These are phyloP conservation scores for Mayamaea pseudoterrestris DNA, from an alignment of 108 stramenopile genomes.

Conservation along the genomic window DNA sequence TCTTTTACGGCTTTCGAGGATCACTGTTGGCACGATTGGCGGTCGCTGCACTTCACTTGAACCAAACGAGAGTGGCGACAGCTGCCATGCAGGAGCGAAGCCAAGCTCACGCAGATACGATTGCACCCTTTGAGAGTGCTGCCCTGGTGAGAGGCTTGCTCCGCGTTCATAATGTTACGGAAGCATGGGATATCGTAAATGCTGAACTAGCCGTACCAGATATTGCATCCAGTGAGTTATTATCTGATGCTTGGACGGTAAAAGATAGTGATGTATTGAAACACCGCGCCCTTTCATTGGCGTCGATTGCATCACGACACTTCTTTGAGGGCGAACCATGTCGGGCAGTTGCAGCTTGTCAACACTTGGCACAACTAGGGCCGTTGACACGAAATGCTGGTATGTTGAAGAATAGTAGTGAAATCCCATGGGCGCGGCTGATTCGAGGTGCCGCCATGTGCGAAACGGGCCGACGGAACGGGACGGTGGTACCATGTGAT, in stretches of 20 bases:
- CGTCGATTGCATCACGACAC: slow-evolving; percentile 70
- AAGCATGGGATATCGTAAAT: slow-evolving; percentile 57
- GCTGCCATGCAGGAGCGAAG: slow-evolving; percentile 51
- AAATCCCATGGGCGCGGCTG: slow-evolving; percentile 66
- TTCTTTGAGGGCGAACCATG: slow-evolving; percentile 58
- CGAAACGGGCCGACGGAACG: slow-evolving; percentile 48
- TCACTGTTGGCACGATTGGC: slow-evolving; percentile 67
- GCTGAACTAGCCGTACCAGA: slow-evolving; percentile 64
- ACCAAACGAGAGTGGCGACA: slow-evolving; percentile 46
- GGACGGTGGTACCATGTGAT: slow-evolving; percentile 15
- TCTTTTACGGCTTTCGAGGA: slow-evolving; percentile 67
- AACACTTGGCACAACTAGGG: slow-evolving; percentile 47
- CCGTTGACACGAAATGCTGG: slow-evolving; percentile 38
- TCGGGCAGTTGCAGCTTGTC: slow-evolving; percentile 38
- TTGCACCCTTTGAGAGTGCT: slow-evolving; percentile 66
- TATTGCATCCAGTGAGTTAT: not conserved
- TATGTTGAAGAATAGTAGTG: slow-evolving; percentile 25
- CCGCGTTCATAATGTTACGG: slow-evolving; percentile 44
- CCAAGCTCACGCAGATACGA: slow-evolving; percentile 31
- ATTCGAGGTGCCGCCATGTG: slow-evolving; percentile 68
- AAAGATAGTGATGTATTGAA: slow-evolving; percentile 8
- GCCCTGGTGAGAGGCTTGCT: slow-evolving; percentile 65
- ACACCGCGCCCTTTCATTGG: slow-evolving; percentile 58
- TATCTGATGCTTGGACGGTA: not conserved
- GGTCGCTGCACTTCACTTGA: slow-evolving; percentile 63